Evolutionary conservation across 2,329 filamentous ascomycete genomes (phyloP).

Genomic region (Sporothrix curviconia): DNA sequence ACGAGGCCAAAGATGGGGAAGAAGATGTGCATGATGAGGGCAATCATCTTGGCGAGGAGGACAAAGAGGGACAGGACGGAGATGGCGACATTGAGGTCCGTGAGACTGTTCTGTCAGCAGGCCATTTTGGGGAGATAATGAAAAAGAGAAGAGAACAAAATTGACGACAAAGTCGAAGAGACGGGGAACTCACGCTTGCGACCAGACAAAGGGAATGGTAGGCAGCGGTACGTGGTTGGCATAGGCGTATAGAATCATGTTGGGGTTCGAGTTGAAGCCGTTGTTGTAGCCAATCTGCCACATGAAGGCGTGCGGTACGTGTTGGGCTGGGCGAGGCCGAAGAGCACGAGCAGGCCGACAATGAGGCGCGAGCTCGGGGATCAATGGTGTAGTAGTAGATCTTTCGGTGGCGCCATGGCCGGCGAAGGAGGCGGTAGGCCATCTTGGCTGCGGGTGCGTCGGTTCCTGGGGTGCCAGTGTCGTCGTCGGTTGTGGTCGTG

Average conservation of each 20-base stretch:
- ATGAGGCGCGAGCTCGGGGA: constrained; percentile 59
- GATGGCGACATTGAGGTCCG: constrained; percentile 69
- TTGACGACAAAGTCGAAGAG: too few relatives aligned
- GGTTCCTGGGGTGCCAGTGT: neutral
- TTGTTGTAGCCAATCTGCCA: constrained; percentile 67
- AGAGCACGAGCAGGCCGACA: constrained; percentile 61
- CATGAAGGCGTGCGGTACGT: constrained; percentile 62
- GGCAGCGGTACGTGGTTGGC: constrained; percentile 62
- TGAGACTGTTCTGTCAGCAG: constrained; percentile 41
- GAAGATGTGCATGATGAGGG: constrained; percentile 65
- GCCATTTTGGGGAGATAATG: neutral
- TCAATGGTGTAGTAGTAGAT: constrained; percentile 58
- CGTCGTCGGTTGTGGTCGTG: neutral
- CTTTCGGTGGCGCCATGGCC: constrained; percentile 51
- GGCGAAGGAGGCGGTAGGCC: constrained; percentile 51
- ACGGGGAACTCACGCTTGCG: constrained; percentile 59
- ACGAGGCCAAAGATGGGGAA: constrained; percentile 57
- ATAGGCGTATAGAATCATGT: constrained; percentile 62
- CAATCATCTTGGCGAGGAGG: constrained; percentile 62
- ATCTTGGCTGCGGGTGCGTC: constrained; percentile 21
- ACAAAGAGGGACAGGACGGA: constrained; percentile 71
- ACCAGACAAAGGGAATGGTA: constrained; percentile 64
- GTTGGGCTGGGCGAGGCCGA: constrained; percentile 67
- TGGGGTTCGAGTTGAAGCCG: constrained; percentile 68
- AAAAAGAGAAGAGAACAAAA: neutral